Conservation (phyloP, 805 yeast species). For the Candida koratica region DNA sequence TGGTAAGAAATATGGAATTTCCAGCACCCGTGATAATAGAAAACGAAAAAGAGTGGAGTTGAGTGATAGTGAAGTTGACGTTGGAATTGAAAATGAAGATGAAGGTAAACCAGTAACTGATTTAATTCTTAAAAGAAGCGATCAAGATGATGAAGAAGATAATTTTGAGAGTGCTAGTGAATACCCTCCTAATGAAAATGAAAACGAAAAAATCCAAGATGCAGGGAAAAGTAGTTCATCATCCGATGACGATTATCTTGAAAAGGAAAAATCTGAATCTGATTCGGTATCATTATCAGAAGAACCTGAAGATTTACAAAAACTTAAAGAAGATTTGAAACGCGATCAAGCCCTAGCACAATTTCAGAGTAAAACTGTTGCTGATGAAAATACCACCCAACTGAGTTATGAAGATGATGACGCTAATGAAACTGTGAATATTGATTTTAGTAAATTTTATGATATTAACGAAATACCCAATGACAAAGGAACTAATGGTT, state of each 20-base stretch:
- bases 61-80: constrained; percentile 22
- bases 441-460: constrained; percentile 38
- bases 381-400: not conserved
- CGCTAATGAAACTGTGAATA: constrained; percentile 1
- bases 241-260: constrained; percentile 10
- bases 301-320: constrained; percentile 17
- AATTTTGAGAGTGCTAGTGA: constrained; percentile 7
- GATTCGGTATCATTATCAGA: constrained; percentile 11
- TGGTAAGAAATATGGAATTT: constrained; percentile 48
- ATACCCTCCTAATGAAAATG: constrained; percentile 17
- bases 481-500: constrained; percentile 63
- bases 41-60: constrained; percentile 22
- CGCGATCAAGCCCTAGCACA: constrained; percentile 14
- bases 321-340: constrained; percentile 19
- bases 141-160: constrained; percentile 3
- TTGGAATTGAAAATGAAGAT: constrained; percentile 12
- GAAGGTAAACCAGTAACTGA: constrained; percentile 16
- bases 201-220: not conserved
- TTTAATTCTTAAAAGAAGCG: not conserved
- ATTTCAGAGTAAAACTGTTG: not conserved
- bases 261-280: constrained; percentile 11
- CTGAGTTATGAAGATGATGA: constrained; percentile 18
- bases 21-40: constrained; percentile 33
- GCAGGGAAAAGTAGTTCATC: constrained; percentile 7
- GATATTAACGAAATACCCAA: constrained; percentile 51